phyloP scores from a whole-genome alignment of 225 moss, liverwort and hornwort species.

The Sphagnum contortum region DNA sequence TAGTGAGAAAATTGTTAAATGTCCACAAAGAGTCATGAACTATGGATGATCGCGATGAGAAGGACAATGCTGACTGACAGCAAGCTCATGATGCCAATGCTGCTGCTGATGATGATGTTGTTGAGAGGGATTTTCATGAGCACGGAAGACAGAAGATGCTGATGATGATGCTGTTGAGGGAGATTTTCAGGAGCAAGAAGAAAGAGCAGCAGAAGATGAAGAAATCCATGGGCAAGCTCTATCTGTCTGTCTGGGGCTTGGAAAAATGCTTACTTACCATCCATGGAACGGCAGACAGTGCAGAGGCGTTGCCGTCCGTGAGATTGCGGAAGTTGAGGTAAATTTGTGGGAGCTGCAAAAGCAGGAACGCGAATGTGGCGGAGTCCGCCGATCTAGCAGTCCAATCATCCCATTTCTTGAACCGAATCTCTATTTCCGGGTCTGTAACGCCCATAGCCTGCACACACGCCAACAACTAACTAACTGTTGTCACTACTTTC shows the following conservation, averaged over 20 bases:
- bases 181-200: too few species aligned
- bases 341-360: conserved; percentile 83
- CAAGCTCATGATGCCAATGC: too few species aligned
- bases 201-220: too few species aligned
- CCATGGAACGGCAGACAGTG: conserved; percentile 85
- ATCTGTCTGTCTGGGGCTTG: too few species aligned
- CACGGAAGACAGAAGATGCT: too few species aligned
- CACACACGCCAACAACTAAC: conserved; percentile 8
- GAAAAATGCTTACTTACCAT: conserved; percentile 30
- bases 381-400: conserved; percentile 62
- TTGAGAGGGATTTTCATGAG: not conserved
- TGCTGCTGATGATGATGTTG: not conserved
- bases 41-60: too few species aligned
- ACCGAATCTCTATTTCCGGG: conserved; percentile 5
- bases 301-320: conserved; percentile 41
- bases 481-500: not conserved
- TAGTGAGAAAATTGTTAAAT: too few species aligned
- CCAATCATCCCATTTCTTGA: conserved; percentile 46
- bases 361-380: conserved; percentile 72
- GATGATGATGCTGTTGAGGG: too few species aligned
- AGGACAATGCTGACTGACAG: too few species aligned
- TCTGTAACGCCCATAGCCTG: conserved; percentile 17
- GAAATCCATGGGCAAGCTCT: too few species aligned
- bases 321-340: conserved; percentile 70
- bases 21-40: too few species aligned